Evolutionary conservation across 1,139 yeast genomes (phyloP).

Genomic region (Eremothecium gossypii): DNA sequence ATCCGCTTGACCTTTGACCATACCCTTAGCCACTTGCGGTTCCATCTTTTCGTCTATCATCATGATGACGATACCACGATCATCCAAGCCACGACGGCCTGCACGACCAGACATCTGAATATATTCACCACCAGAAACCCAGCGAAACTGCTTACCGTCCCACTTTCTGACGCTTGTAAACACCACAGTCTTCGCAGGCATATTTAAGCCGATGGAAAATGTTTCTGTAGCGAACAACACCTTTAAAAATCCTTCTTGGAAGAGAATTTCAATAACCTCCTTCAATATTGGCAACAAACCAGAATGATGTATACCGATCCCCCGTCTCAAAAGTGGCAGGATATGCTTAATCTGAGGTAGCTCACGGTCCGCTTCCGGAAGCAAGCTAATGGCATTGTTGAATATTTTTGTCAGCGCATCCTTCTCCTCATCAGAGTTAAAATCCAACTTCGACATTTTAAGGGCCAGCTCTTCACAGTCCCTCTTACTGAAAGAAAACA

Average conservation of each 20-base stretch:
- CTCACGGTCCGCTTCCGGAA: constrained; percentile 85
- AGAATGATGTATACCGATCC: constrained; percentile 84
- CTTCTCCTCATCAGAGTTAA: constrained; percentile 86
- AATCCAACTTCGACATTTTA: constrained; percentile 90
- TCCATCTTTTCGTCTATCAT: constrained; percentile 99
- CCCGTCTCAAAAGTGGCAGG: constrained; percentile 78
- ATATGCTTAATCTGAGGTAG: constrained; percentile 91
- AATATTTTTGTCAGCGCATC: constrained; percentile 82
- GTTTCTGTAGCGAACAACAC: constrained; percentile 96
- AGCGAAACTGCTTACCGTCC: constrained; percentile 95
- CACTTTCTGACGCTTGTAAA: constrained; percentile 95
- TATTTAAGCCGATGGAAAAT: constrained; percentile 94
- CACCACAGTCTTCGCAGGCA: constrained; percentile 98
- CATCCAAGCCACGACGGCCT: constrained; percentile 98
- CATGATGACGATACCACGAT: constrained; percentile 96
- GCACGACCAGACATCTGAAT: constrained; percentile 99
- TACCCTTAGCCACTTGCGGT: constrained; percentile 96
- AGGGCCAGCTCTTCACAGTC: constrained; percentile 92
- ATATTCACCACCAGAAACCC: constrained; percentile 99
- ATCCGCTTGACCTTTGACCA: constrained; percentile 98
- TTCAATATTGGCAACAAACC: constrained; percentile 92
- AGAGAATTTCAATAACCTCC: constrained; percentile 87
- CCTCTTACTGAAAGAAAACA: constrained; percentile 90
- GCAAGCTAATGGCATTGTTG: constrained; percentile 74
- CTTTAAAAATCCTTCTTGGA: constrained; percentile 77